Percentiles rank a stretch among this genome's conserved stretches.
phyloP scores from a whole-genome alignment of 805 yeast genomes.

The Candida xyloterini region DNA sequence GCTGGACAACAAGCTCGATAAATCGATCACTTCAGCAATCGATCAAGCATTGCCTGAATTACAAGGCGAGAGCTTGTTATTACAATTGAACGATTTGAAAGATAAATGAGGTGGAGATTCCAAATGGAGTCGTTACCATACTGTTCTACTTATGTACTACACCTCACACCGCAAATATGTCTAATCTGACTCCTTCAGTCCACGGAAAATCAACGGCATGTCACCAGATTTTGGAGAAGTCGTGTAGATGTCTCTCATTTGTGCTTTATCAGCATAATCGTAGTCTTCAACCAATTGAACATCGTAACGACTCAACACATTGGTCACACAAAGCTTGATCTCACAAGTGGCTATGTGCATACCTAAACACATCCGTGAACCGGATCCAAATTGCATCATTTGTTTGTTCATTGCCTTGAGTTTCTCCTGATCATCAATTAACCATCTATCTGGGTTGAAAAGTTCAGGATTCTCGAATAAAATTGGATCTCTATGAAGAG shows the following conservation, averaged over 20 bases:
- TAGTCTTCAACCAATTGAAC: slow-evolving; percentile 24
- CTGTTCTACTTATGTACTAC: too few relatives aligned
- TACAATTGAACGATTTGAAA: slow-evolving; percentile 28
- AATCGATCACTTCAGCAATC: slow-evolving; percentile 13
- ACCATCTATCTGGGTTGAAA: slow-evolving; percentile 59
- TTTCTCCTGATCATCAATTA: slow-evolving; percentile 37
- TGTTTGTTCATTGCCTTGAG: slow-evolving; percentile 45
- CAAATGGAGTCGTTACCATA: too few relatives aligned
- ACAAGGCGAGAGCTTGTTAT: slow-evolving; percentile 22
- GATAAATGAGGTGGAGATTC: slow-evolving; percentile 9
- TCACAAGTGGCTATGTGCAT: slow-evolving; percentile 65
- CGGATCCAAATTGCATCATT: slow-evolving; percentile 71
- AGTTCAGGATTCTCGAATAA: slow-evolving; percentile 51
- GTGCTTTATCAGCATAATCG: slow-evolving; percentile 24
- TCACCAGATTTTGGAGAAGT: slow-evolving; percentile 27
- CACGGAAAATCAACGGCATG: slow-evolving; percentile 22
- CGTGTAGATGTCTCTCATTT: slow-evolving; percentile 33
- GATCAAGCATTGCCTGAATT: slow-evolving; percentile 21
- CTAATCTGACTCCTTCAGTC: background rate
- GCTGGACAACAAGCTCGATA: slow-evolving; percentile 15
- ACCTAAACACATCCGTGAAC: slow-evolving; percentile 73
- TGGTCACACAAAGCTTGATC: slow-evolving; percentile 55
- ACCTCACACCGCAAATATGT: background rate
- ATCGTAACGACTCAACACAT: slow-evolving; percentile 47
- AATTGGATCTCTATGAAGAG: slow-evolving; percentile 50